Base-by-base conservation (phyloP, 2,329 filamentous ascomycete genomes). In the Exserohilum rostratum region DNA sequence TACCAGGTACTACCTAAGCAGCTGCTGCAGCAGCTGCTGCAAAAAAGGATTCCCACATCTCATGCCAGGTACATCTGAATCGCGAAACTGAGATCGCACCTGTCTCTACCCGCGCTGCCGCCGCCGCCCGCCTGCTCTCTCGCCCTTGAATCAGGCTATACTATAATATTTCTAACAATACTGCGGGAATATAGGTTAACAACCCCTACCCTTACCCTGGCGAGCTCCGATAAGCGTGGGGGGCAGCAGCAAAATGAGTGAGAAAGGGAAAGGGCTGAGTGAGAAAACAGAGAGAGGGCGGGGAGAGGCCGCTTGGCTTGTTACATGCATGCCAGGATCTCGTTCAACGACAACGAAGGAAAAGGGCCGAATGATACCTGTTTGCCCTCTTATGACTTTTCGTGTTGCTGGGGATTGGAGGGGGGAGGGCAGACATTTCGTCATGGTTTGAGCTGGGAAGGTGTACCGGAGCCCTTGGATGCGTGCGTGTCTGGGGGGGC, bases 21-120 rank as follows among this genome's bases (percentile, higher is more conserved):
- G n/a, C n/a, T n/a, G n/a, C n/a, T n/a, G n/a, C n/a, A n/a, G n/a
- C n/a, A n/a, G 15, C n/a, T 47, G 27, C 20, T 52, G 17, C 43
- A 29, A 20, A 38, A 27, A 38, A 30, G 27, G 35, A 30, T 20
- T 47, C 47, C 29, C 34, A 37, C 18, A 38, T 37, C 29, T 49
- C 48, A 30, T 49, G 37, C n/a, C 50, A 53, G 45, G 44, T 48
- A 53, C 50, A 38, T n/a, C n/a, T n/a, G n/a, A n/a, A n/a, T n/a
- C n/a, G n/a, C n/a, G n/a, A n/a, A n/a, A n/a, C n/a, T n/a, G n/a
- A n/a, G n/a, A n/a, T n/a, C n/a, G n/a, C n/a, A n/a, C n/a, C n/a
- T n/a, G n/a, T n/a, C n/a, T n/a, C n/a, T n/a, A n/a, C n/a, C n/a
- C n/a, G n/a, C n/a, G n/a, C n/a, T n/a, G n/a, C n/a, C n/a, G n/a